These are phyloP conservation scores for Podila verticillata DNA, from an alignment of 192 early-diverging fungal species.

Conservation along the genomic window DNA sequence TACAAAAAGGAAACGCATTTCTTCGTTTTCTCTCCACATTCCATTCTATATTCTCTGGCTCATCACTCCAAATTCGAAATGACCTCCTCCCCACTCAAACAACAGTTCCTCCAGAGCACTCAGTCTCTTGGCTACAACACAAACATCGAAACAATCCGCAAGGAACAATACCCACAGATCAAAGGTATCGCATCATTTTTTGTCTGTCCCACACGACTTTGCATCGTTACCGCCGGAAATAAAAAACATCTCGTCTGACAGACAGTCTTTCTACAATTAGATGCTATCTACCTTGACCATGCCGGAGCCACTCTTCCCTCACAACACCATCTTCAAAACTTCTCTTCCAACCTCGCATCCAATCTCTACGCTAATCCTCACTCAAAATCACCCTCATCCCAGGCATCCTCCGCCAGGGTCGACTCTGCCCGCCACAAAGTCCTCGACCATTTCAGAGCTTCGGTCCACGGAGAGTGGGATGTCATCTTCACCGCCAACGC, in stretches of 20 bases:
- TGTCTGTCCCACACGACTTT: not conserved
- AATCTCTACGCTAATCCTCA: constrained; percentile 75
- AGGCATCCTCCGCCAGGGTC: constrained; percentile 59
- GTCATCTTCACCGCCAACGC: constrained; percentile 85
- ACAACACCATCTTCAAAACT: constrained; percentile 51
- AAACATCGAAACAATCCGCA: constrained; percentile 57
- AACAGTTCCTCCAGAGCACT: constrained; percentile 18
- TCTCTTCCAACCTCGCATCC: constrained; percentile 54
- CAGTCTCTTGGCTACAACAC: constrained; percentile 53
- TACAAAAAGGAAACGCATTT: not conserved
- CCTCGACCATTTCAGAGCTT: constrained; percentile 66
- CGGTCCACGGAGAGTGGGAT: constrained; percentile 63
- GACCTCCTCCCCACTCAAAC: not conserved
- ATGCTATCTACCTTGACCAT: constrained; percentile 70
- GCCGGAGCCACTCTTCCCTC: constrained; percentile 68
- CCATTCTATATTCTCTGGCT: not conserved
- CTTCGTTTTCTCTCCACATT: not conserved
- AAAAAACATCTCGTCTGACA: not conserved
- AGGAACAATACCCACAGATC: constrained; percentile 67
- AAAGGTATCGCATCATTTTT: constrained; percentile 45
- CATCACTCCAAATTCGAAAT: constrained; percentile 1
- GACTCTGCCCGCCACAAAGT: constrained; percentile 64
- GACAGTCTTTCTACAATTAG: not conserved
- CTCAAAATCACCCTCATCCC: constrained; percentile 65
- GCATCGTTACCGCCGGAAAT: not conserved